Conservation (phyloP, 2,329 filamentous ascomycete genomes). For the Fusarium buharicum region DNA sequence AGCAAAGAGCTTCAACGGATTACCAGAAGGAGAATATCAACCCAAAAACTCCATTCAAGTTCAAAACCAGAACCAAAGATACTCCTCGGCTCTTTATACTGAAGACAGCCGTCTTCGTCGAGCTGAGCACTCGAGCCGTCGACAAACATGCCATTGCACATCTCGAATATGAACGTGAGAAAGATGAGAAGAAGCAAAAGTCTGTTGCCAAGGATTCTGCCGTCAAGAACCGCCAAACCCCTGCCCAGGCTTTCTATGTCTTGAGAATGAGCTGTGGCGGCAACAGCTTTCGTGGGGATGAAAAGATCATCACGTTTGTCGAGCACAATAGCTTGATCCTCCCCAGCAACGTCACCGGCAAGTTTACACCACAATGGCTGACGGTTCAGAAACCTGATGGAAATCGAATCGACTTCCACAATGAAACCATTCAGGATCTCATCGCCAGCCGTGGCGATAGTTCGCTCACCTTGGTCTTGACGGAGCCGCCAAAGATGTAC, state of each 20-base stretch:
- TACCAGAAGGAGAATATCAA: slow-evolving; percentile 13
- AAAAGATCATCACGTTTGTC: slow-evolving; percentile 55
- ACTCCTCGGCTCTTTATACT: slow-evolving; percentile 49
- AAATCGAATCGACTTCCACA: slow-evolving; percentile 59
- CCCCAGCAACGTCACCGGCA: slow-evolving; percentile 2
- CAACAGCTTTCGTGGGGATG: slow-evolving; percentile 53
- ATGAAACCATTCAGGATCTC: slow-evolving; percentile 60
- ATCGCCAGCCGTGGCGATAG: slow-evolving; percentile 51
- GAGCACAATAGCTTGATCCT: slow-evolving; percentile 50
- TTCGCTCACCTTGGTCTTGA: slow-evolving; percentile 62
- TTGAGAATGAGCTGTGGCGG: slow-evolving; percentile 58
- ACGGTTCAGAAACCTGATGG: slow-evolving; percentile 5
- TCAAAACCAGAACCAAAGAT: slow-evolving; percentile 10
- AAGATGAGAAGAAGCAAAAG: slow-evolving; percentile 38
- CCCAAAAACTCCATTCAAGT: not conserved
- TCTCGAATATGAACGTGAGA: slow-evolving; percentile 44
- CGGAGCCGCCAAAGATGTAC: slow-evolving; percentile 63
- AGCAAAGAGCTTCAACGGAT: slow-evolving; percentile 19
- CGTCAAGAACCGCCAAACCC: slow-evolving; percentile 31
- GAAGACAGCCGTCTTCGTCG: slow-evolving; percentile 44
- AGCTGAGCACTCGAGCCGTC: slow-evolving; percentile 50
- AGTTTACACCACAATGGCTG: slow-evolving; percentile 32
- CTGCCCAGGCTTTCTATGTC: slow-evolving; percentile 34
- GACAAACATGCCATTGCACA: slow-evolving; percentile 43
- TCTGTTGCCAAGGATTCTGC: slow-evolving; percentile 9